Evolutionary conservation across 352 stramenopile species (phyloP).

Genomic region (Lagenidium sp.): DNA sequence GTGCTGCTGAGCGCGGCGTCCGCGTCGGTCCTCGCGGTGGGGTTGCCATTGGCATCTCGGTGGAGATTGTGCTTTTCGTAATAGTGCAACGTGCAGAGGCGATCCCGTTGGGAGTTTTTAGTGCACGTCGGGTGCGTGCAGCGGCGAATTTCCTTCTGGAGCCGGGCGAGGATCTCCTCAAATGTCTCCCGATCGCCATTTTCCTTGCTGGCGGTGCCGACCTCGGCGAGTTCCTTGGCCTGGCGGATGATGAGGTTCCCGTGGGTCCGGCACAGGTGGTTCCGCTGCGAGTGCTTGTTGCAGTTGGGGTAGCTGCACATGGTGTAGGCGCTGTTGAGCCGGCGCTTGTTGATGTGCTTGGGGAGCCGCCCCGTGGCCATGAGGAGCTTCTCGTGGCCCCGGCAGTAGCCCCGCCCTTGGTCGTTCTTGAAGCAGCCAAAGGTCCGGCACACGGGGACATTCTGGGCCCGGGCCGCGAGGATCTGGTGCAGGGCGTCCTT

Average conservation of each 20-base stretch:
- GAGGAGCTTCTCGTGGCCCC: slow-evolving; percentile 78
- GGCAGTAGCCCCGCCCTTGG: slow-evolving; percentile 77
- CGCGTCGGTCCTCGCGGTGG: not conserved
- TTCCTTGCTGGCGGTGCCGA: slow-evolving; percentile 19
- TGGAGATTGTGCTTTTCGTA: slow-evolving; percentile 58
- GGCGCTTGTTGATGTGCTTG: slow-evolving; percentile 75
- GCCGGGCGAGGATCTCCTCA: slow-evolving; percentile 52
- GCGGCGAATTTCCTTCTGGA: slow-evolving; percentile 72
- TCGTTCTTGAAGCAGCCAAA: slow-evolving; percentile 85
- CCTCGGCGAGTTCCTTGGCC: slow-evolving; percentile 50
- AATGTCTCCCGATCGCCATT: no score
- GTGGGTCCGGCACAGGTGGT: slow-evolving; percentile 81
- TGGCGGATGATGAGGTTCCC: slow-evolving; percentile 74
- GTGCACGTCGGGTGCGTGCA: slow-evolving; percentile 73
- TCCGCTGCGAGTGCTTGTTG: slow-evolving; percentile 75
- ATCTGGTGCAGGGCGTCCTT: slow-evolving; percentile 68
- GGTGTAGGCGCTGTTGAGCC: slow-evolving; percentile 82
- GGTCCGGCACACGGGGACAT: slow-evolving; percentile 66
- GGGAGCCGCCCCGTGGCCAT: slow-evolving; percentile 73
- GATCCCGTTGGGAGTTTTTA: slow-evolving; percentile 83
- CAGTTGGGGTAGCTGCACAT: slow-evolving; percentile 84
- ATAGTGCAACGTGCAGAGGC: slow-evolving; percentile 77
- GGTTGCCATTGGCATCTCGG: slow-evolving; percentile 16
- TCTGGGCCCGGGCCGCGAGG: slow-evolving; percentile 50
- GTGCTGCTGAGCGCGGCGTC: slow-evolving; percentile 8